phyloP scores from a whole-genome alignment of 257 asterid genomes.

The Solanum peruvianum region DNA sequence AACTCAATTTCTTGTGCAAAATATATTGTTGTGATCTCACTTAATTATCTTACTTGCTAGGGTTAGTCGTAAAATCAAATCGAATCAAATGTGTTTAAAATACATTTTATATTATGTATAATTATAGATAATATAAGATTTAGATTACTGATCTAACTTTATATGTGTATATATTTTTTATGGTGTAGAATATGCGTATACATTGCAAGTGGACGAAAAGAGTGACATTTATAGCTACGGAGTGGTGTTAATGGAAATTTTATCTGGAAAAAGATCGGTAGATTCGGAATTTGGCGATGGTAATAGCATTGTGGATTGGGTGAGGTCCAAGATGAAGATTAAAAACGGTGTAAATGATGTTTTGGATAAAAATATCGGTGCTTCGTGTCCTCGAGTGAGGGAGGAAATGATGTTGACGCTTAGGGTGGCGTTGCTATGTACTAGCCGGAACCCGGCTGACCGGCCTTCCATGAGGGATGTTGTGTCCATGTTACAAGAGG shows the following conservation, averaged over 20 bases:
- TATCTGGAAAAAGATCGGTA: slow-evolving; percentile 68
- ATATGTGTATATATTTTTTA: not conserved
- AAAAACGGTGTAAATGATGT: slow-evolving; percentile 29
- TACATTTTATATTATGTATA: not conserved
- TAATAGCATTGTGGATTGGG: slow-evolving; percentile 74
- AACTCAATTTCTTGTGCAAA: not conserved
- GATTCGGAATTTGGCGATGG: slow-evolving; percentile 83
- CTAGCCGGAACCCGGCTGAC: slow-evolving; percentile 70
- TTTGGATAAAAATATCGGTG: slow-evolving; percentile 57
- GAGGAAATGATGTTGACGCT: slow-evolving; percentile 74
- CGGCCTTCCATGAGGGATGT: slow-evolving; percentile 96
- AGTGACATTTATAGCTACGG: slow-evolving; percentile 97
- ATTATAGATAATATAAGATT: not conserved
- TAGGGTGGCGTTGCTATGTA: slow-evolving; percentile 74
- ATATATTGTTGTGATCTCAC: not conserved
- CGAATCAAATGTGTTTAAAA: not conserved
- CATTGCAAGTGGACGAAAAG: slow-evolving; percentile 88
- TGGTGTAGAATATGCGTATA: slow-evolving; percentile 72
- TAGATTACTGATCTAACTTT: not conserved
- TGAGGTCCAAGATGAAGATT: slow-evolving; percentile 39
- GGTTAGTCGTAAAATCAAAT: not conserved
- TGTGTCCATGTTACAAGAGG: slow-evolving; percentile 74
- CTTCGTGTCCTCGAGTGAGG: slow-evolving; percentile 50
- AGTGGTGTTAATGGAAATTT: slow-evolving; percentile 70
- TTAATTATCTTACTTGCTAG: not conserved